Evolutionary conservation across 1,284 basidiomycete species (phyloP).

Genomic region (Phlebopus sp.): DNA sequence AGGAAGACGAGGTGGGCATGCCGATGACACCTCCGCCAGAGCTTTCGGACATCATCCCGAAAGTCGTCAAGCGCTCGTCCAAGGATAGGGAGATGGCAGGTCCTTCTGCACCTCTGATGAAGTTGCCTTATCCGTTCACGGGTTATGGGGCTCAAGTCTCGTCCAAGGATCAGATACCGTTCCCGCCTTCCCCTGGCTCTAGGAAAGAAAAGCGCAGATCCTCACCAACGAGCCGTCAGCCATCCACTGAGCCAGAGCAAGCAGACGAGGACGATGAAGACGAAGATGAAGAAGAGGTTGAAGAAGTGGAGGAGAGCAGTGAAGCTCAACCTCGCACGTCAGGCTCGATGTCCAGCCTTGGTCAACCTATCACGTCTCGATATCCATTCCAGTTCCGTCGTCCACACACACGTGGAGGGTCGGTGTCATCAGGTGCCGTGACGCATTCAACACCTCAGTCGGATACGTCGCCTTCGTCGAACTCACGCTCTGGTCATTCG

Average conservation of each 20-base stretch:
- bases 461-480: slow-evolving; percentile 37
- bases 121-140: slow-evolving; percentile 62
- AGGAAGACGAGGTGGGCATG: slow-evolving; percentile 18
- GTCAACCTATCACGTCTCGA: slow-evolving; percentile 65
- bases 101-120: slow-evolving; percentile 38
- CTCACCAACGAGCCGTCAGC: slow-evolving; percentile 18
- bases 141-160: slow-evolving; percentile 54
- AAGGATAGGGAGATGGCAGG: slow-evolving; percentile 36
- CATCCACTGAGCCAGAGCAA: slow-evolving; percentile 16
- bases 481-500: slow-evolving; percentile 41
- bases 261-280: slow-evolving; percentile 38
- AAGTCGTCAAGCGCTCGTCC: slow-evolving; percentile 38
- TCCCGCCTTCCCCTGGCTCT: slow-evolving; percentile 59
- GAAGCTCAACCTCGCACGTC: slow-evolving; percentile 58
- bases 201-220: slow-evolving; percentile 35
- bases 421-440: slow-evolving; percentile 37
- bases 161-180: slow-evolving; percentile 60
- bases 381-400: slow-evolving; percentile 70
- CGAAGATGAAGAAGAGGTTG: slow-evolving; percentile 33
- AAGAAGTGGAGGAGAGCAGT: slow-evolving; percentile 39
- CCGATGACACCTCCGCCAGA: slow-evolving; percentile 31
- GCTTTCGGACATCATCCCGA: slow-evolving; percentile 43
- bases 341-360: slow-evolving; percentile 75
- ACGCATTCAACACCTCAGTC: slow-evolving; percentile 36
- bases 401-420: slow-evolving; percentile 44